These are phyloP conservation scores for Lipomyces yamadae DNA, from an alignment of 805 yeast genomes.

Conservation along the genomic window DNA sequence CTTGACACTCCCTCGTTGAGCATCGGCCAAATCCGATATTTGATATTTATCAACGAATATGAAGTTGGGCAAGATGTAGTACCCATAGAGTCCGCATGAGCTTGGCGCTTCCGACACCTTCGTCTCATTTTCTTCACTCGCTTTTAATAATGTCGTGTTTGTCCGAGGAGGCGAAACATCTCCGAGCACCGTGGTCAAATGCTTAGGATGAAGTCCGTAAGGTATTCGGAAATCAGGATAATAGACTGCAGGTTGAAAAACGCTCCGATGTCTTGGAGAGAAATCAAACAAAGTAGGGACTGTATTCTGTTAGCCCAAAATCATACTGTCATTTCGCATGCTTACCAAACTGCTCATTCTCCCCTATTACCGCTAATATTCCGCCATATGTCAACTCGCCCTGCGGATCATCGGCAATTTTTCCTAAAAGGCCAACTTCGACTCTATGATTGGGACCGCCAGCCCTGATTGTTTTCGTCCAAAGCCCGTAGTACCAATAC, in stretches of 20 bases:
- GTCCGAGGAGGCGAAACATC: conserved; percentile 26
- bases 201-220: conserved; percentile 37
- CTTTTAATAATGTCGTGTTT: conserved; percentile 21
- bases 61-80: conserved; percentile 52
- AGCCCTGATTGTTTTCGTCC: conserved; percentile 25
- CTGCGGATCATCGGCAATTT: conserved; percentile 24
- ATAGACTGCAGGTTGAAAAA: conserved; percentile 19
- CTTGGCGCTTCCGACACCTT: conserved; percentile 10
- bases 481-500: conserved; percentile 29
- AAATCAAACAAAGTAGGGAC: conserved; percentile 36
- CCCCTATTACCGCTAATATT: conserved; percentile 36
- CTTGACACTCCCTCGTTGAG: conserved; percentile 33
- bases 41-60: conserved; percentile 63
- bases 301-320: neutral
- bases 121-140: conserved; percentile 25
- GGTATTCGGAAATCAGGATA: conserved; percentile 31
- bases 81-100: conserved; percentile 52
- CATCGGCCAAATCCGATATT: conserved; percentile 47
- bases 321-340: neutral
- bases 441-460: conserved; percentile 17
- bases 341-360: conserved; percentile 33
- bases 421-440: conserved; percentile 33
- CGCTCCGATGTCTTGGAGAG: conserved; percentile 27
- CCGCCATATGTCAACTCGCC: conserved; percentile 36
- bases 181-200: conserved; percentile 27